A percentile compares a stretch with the other conserved stretches of the same genome.
These are phyloP conservation scores for Microbotryomycetes sp. DNA, from an alignment of 1,284 basidiomycete genomes.

Conservation along the genomic window DNA sequence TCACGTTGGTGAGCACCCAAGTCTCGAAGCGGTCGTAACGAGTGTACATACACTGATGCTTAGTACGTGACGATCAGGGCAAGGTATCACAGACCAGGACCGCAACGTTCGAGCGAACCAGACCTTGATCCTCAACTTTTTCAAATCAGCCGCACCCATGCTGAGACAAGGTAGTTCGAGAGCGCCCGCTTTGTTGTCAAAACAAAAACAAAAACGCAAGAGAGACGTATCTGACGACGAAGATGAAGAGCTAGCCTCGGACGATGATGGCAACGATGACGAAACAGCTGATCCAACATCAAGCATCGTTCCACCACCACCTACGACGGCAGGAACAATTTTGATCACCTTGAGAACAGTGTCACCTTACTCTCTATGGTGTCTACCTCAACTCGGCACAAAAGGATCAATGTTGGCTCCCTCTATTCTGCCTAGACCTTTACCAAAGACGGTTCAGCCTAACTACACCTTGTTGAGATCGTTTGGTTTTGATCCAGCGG, in stretches of 20 bases:
- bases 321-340: slow-evolving; percentile 51
- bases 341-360: slow-evolving; percentile 83
- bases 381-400: slow-evolving; percentile 58
- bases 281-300: slow-evolving; percentile 33
- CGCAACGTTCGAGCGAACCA: slow-evolving; percentile 92
- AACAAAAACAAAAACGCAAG: slow-evolving; percentile 4
- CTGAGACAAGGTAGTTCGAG: slow-evolving; percentile 43
- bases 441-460: slow-evolving; percentile 50
- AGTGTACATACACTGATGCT: too few species aligned
- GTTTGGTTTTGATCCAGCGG: slow-evolving; percentile 65
- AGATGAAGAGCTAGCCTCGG: slow-evolving; percentile 8
- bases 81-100: slow-evolving; percentile 88
- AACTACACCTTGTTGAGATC: slow-evolving; percentile 68
- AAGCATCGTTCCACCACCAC: slow-evolving; percentile 39
- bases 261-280: slow-evolving; percentile 37
- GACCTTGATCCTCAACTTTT: slow-evolving; percentile 73
- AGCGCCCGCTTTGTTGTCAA: not conserved
- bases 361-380: slow-evolving; percentile 84
- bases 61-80: slow-evolving; percentile 54
- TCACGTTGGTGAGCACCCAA: slow-evolving; percentile 69
- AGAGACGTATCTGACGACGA: slow-evolving; percentile 3
- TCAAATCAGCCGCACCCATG: slow-evolving; percentile 63
- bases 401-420: slow-evolving; percentile 52
- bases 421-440: slow-evolving; percentile 40
- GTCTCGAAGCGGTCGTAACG: not conserved